Evolutionary conservation across 805 yeast genomes (phyloP), one percentile per base, ranked within the genome.

Genomic region (Ascoidea tarda): DNA sequence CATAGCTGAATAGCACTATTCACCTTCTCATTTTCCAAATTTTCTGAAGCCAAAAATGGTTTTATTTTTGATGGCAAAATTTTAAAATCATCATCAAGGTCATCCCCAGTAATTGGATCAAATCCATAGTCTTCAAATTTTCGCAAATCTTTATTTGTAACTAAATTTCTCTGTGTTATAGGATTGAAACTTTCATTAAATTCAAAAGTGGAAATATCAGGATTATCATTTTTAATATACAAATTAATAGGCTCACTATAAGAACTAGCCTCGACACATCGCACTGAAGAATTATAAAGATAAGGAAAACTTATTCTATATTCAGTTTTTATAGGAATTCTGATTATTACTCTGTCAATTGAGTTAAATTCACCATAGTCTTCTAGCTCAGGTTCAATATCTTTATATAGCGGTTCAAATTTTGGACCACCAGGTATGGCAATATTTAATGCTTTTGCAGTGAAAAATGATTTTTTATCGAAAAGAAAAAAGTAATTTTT

Each of bases 351-450:
- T 62, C 96, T 71, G 62, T 90, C 96, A 46, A 91, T 76, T 6
- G 96, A 78, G 60, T 90, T 90, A 68, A 93, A 90, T 64, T 91
- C 98, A 52, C 86, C 87, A 65, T 76, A 85, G 63, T 90, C 97
- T 55, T 84, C 91, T 32, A 65, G 64, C 49, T 80, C 85, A 31
- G 77, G 78, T 58, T 81, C 81, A 46, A 72, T 69, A 51, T 83
- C 86, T 55, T 82, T 80, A 67, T 74, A 79, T 14, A 90, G 67
- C 0, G 96, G 96, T 67, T 90, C 98, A 66, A 89, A 93, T 63
- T 84, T 87, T 10, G 99, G 98, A 0, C 99, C 99, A 10, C 96
- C 96, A 0, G 97, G 96, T 42, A 93, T 72, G 1, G 95, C 84
- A 48, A 82, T 75, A 61, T 90, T 88, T 50, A 93, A 72, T 6